Conservation (phyloP, 768 basidiomycete species). For the Leccinellum luteum region DNA sequence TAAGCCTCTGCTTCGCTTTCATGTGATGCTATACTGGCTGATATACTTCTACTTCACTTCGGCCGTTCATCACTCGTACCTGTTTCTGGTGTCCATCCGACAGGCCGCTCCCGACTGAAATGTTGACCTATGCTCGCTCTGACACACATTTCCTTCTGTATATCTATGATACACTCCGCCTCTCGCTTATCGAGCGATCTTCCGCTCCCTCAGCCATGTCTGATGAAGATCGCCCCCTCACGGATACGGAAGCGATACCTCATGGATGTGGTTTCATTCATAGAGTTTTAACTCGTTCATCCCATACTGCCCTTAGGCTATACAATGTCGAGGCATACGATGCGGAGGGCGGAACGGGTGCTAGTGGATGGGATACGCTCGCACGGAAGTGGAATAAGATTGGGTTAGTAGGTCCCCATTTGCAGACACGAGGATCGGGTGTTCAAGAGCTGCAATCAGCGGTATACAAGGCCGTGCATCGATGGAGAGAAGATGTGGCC, state of each 20-base stretch:
- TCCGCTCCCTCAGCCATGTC: slow-evolving; percentile 29
- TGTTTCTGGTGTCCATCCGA: not conserved
- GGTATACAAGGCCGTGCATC: slow-evolving; percentile 71
- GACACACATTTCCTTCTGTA: slow-evolving; percentile 95
- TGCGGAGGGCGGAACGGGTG: slow-evolving; percentile 56
- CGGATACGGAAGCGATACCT: slow-evolving; percentile 5
- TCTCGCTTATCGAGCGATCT: slow-evolving; percentile 78
- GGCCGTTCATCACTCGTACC: not conserved
- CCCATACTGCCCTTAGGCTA: slow-evolving; percentile 69
- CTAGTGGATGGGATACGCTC: slow-evolving; percentile 74
- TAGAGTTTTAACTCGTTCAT: slow-evolving; percentile 68
- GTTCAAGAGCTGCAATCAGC: slow-evolving; percentile 46
- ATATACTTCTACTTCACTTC: not conserved
- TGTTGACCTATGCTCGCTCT: slow-evolving; percentile 90
- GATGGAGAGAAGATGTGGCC: slow-evolving; percentile 79
- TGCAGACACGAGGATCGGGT: slow-evolving; percentile 32
- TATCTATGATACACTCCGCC: slow-evolving; percentile 89
- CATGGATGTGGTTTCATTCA: slow-evolving; percentile 46
- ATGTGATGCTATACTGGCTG: not conserved
- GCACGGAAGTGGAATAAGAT: slow-evolving; percentile 83
- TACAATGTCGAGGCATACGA: slow-evolving; percentile 75
- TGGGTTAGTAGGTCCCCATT: slow-evolving; percentile 30
- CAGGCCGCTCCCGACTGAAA: slow-evolving; percentile 80
- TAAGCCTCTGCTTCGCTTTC: slow-evolving; percentile 28
- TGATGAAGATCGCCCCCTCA: slow-evolving; percentile 10